Base-by-base conservation (phyloP, 441 rosid species). In the Melastoma candidum region DNA sequence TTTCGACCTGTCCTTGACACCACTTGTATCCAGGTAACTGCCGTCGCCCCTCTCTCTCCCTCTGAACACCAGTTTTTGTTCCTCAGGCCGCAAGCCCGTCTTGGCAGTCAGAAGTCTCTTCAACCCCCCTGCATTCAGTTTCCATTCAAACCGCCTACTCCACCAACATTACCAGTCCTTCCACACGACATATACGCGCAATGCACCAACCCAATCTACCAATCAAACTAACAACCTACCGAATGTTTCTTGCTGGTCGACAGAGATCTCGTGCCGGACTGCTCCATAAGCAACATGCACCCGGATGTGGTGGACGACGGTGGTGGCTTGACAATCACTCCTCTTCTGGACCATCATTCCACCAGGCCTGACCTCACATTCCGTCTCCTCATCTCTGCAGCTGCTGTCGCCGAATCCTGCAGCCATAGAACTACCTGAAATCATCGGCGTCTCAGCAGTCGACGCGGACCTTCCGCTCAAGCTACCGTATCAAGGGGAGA, bases 321-420 rank as follows among this genome's bases (percentile, higher is more conserved):
- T 43, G 0, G 47, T 6, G 8, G 39, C 61, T 3, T 6, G 7
- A 29, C 36, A 29, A 7, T 59, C 58, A 50, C 47, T 51, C 64
- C 87, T 70, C 61, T 71, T 74, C 51, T 81, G 87, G 32, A 81
- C 84, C 66, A 81, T 51, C 81, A 81, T 81, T 46, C 82, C 87
- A 4, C 84, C 77, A 2, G 87, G 84, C 54, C 84, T 69, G 76
- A 51, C 67, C 73, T 81, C 87, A 72, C 84, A 78, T 51, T 61
- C 76, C 0, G 25, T 49, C 39, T 55, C 63, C 44, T 58, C 73
- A 13, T 69, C 80, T n/a, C 22, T 17, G 22, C 22, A 17, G 22
- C 25, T 6, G 12, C 25, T 44, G 45, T 44, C 41, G 1, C 25
- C 13, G 22, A 43, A 48, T 0, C 27, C 11, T 11, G 25, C 1